Evolutionary conservation across 768 basidiomycete genomes (phyloP), one percentile per base, ranked within the genome.

Genomic region (Rhizopogon vinicolor): DNA sequence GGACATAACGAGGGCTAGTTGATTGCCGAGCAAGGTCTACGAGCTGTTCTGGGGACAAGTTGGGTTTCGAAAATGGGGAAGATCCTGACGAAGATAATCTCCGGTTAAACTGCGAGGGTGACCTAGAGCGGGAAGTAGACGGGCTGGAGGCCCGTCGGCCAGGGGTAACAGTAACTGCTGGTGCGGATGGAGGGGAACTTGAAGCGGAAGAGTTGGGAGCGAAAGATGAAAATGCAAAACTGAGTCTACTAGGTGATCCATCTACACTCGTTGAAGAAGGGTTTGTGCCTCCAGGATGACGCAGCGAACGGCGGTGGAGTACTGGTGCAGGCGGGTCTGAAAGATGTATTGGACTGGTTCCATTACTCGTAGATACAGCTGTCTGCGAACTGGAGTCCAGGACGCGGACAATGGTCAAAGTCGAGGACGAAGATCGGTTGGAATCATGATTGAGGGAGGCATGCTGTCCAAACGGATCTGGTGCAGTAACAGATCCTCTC

Each of bases 341-440:
- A 42, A 57, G 64, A 60, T 61, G 69, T 46, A 62, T 46, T 22
- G 19, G 5, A 37, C 8, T 16, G 22, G 19, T 25, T 18, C 9
- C 42, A 31, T n/a, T 9, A n/a, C 44, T n/a, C 22, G 35, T 35
- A n/a, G 57, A 43, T 28, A 56, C 50, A 8, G 41, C 57, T 50
- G 45, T 63, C 19, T 63, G 65, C 39, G 62, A 10, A 66, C 31
- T 57, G 63, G 58, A 64, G 67, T 69, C 68, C 49, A 65, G 69
- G 51, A 90, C 84, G 53, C 86, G 85, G 25, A 91, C 85, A 70
- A 92, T 91, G 50, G 88, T 90, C 41, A 91, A 75, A 3, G 74
- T 83, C 68, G 81, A 84, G 25, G 82, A 83, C 0, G 83, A 78
- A 2, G 80, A 75, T 57, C 84, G 75, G 54, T 74, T 72, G 2